These are phyloP conservation scores for Fusarium praegraminearum DNA, from an alignment of 2,329 filamentous ascomycete genomes.

Conservation along the genomic window DNA sequence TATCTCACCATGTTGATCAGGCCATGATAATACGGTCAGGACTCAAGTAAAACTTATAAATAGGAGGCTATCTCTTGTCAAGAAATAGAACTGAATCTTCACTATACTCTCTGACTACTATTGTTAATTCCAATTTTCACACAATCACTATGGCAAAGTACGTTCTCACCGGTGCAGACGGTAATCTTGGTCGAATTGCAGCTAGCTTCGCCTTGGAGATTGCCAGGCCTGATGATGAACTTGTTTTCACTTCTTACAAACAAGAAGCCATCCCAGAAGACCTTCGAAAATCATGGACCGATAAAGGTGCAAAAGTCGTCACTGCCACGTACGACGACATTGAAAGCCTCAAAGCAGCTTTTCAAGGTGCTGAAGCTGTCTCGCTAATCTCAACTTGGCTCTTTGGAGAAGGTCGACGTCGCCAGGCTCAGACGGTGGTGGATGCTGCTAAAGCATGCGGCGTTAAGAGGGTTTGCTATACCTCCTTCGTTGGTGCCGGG, in stretches of 20 bases:
- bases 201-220: conserved; percentile 42
- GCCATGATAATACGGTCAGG: conserved; percentile 8
- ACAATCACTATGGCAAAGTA: conserved; percentile 40
- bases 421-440: conserved; percentile 38
- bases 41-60: neutral
- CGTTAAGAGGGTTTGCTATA: conserved; percentile 44
- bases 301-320: conserved; percentile 38
- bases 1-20: conserved; percentile 5
- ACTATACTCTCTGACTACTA: too few relatives aligned
- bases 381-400: conserved; percentile 45
- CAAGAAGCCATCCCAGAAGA: conserved; percentile 34
- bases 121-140: neutral
- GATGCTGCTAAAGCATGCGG: conserved; percentile 42
- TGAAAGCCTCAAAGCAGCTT: conserved; percentile 40
- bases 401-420: conserved; percentile 40
- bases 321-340: conserved; percentile 42
- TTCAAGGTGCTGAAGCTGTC: conserved; percentile 44
- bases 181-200: conserved; percentile 42
- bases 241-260: conserved; percentile 43
- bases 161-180: conserved; percentile 45
- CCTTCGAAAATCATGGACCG: conserved; percentile 34
- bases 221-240: conserved; percentile 39
- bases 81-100: too few relatives aligned
- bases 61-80: neutral
- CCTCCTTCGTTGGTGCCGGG: conserved; percentile 42